Evolutionary conservation across 371 early-diverging fungal species (phyloP), one percentile per base, ranked within the genome.

Genomic region (Mortierella sp.): DNA sequence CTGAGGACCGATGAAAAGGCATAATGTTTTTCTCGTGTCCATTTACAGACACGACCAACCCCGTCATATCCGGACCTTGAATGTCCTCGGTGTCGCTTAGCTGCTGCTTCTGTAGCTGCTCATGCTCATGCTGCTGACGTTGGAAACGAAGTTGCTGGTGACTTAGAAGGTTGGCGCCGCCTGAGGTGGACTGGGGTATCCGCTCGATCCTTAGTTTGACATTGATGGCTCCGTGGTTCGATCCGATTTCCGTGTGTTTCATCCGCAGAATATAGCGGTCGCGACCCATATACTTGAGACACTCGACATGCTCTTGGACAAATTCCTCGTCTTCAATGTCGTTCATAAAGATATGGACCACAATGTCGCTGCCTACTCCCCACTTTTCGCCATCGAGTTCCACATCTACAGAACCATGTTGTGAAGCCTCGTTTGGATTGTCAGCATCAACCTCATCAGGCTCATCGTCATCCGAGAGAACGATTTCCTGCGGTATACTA

Each of bases 321-420:
- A 72, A 79, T 47, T 71, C 79, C 41, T 79, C 79, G 43, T 72
- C 72, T 42, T 71, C 79, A 39, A 71, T 71, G 47, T 79, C 79
- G 62, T 79, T 79, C 69, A 79, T 72, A 41, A 79, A 72, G 31
- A 79, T 72, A 24, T 71, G 72, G 5, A 79, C 73, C 6, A 71
- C 69, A 52, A 79, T 69, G 4, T 79, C 79, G 42, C 65, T 68
- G 11, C 73, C 73, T 17, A 60, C 28, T 0, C 72, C 79, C 79
- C 79, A 79, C n/a, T 59, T 68, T 42, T 79, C 79, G 28, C 79
- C 79, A 47, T 79, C 79, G 54, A 79, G 53, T 41, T 79, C 79
- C 19, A 79, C 79, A 44, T 79, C 79, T 4, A 79, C 79, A 51
- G 67, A 79, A 2, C 69, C 69, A 6, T 52, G 51, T 46, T 52